Conservation (phyloP, 345 rosid genomes). For the Xanthoceras sorbifolium region DNA sequence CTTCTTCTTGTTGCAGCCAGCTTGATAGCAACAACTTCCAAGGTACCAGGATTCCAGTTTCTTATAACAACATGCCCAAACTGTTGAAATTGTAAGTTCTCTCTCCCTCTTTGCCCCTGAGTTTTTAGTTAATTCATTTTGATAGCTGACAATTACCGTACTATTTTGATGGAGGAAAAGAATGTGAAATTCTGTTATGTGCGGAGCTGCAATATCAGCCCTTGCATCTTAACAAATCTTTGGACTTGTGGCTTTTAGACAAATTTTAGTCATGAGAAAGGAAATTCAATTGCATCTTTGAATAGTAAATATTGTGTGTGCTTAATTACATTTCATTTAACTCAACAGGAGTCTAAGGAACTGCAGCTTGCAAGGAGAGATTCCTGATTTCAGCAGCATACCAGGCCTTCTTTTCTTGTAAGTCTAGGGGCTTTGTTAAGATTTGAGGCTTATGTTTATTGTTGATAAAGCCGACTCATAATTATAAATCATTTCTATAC, state of each 20-base stretch:
- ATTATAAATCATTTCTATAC: not conserved
- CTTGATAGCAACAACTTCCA: slow-evolving; percentile 85
- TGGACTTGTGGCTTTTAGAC: not conserved
- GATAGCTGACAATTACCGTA: not conserved
- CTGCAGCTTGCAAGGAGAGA: slow-evolving; percentile 48
- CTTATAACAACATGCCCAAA: slow-evolving; percentile 71
- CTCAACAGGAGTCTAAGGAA: slow-evolving; percentile 55
- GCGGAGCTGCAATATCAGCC: not conserved
- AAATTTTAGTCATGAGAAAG: not conserved
- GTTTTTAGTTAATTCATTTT: not conserved
- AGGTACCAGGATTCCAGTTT: slow-evolving; percentile 70
- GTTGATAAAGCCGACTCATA: not conserved
- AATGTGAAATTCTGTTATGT: no score
- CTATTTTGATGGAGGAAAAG: not conserved
- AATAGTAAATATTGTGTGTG: not conserved
- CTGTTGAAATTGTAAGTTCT: slow-evolving; percentile 82
- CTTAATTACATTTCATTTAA: not conserved
- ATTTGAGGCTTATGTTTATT: not conserved
- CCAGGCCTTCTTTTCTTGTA: slow-evolving; percentile 43
- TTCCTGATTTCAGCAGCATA: slow-evolving; percentile 52
- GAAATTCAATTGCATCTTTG: not conserved
- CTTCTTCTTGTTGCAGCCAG: slow-evolving; percentile 58
- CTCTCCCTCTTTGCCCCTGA: not conserved
- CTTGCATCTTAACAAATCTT: not conserved
- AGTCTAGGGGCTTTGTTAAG: slow-evolving; percentile 13